These are phyloP conservation scores for Nemania sp. DNA, from an alignment of 2,329 filamentous ascomycete species.

Conservation along the genomic window DNA sequence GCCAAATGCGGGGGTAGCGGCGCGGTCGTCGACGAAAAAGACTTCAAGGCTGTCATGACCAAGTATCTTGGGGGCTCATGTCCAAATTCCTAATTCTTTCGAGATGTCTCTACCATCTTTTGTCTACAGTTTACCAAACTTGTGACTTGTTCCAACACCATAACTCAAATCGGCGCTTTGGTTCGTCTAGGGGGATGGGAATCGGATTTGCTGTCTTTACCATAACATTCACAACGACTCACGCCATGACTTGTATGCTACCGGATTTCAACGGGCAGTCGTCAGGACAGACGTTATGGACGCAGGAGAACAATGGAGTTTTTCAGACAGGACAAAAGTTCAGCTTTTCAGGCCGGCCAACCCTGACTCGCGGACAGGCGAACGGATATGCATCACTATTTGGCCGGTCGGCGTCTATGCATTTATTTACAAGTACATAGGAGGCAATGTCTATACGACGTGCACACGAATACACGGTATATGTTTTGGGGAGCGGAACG, in stretches of 20 bases:
- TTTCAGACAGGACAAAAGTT: slow-evolving; percentile 33
- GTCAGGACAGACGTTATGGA: slow-evolving; percentile 15
- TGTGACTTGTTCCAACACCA: slow-evolving; percentile 36
- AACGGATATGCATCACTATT: slow-evolving; percentile 35
- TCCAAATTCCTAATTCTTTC: slow-evolving; percentile 17
- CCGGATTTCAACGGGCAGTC: slow-evolving; percentile 17
- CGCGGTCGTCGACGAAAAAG: slow-evolving; percentile 87
- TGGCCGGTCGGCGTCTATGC: slow-evolving; percentile 32
- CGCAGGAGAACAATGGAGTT: slow-evolving; percentile 32
- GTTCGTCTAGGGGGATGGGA: slow-evolving; percentile 25
- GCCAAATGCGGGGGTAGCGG: slow-evolving; percentile 93
- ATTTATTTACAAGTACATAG: slow-evolving; percentile 39
- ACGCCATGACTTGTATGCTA: slow-evolving; percentile 15
- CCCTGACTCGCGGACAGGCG: slow-evolving; percentile 22
- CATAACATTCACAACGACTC: slow-evolving; percentile 21
- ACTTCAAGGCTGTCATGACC: slow-evolving; percentile 84
- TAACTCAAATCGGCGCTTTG: slow-evolving; percentile 31
- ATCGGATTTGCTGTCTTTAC: slow-evolving; percentile 30
- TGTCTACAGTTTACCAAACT: slow-evolving; percentile 14
- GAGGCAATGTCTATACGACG: slow-evolving; percentile 25
- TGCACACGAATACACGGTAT: slow-evolving; percentile 17
- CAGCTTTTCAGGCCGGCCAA: slow-evolving; percentile 20
- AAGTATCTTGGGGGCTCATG: slow-evolving; percentile 62
- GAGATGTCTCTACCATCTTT: slow-evolving; percentile 14
- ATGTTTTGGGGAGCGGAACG: slow-evolving; percentile 6